Base-by-base conservation (phyloP, 2,329 filamentous ascomycete species). In the Huntiella omanensis region DNA sequence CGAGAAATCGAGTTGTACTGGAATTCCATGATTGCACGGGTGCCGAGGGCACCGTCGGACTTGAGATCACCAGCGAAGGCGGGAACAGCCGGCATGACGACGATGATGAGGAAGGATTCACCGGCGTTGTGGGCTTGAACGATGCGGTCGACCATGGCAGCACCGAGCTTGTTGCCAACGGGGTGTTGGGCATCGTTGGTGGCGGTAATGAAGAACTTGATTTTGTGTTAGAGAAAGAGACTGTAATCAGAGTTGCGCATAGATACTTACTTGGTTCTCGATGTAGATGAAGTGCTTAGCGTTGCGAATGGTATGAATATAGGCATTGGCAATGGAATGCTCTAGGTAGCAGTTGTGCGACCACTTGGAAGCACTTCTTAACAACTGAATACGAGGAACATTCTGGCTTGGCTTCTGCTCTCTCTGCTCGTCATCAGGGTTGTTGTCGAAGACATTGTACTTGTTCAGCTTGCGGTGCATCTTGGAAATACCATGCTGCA, bases 281-380 rank as follows among this genome's bases (percentile, higher is more conserved):
- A 87, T 85, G 59, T 86, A 87, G 49, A 87, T 62, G 55, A 80
- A 86, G 57, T 85, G 76, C 55, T 76, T 64, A 13, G 78, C 78
- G 42, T 76, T 75, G 34, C 63, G 66, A 54, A 86, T 86, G 22
- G 76, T 70, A 38, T 80, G 69, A 33, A 82, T 75, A 56, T 93
- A 93, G 1, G 86, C 86, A 57, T 88, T 87, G 51, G 79, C 75
- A 51, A 95, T 88, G 1, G 85, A 93, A 59, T 91, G 85, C 56
- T 75, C 71, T 1, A 66, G 67, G 4, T 60, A 59, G 43, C 68
- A 64, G 2, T 70, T 70, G 11, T 64, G 58, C 2, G 70, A 74
- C 71, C 71, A 75, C 34, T 64, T 59, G 33, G 62, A 64, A 46
- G 62, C 64, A 53, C 69, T 71, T 57, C 70, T 59, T 13, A 65